These are phyloP conservation scores for Daldinia grandis DNA, from an alignment of 495 filamentous ascomycete genomes.

Conservation along the genomic window DNA sequence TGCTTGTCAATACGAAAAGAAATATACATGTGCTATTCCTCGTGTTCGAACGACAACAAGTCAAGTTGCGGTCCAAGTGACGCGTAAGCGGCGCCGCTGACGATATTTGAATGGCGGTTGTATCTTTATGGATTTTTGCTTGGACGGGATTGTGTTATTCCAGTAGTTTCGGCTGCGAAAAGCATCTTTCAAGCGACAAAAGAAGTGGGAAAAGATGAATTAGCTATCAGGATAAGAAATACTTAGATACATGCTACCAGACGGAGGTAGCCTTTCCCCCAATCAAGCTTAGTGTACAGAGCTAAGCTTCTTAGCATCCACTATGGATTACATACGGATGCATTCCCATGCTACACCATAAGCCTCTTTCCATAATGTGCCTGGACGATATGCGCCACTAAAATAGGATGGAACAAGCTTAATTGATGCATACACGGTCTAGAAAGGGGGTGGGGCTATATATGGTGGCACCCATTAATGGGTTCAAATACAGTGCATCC, in stretches of 20 bases:
- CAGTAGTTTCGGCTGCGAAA: constrained; percentile 1
- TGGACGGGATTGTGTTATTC: constrained; percentile 17
- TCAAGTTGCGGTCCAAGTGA: constrained; percentile 10
- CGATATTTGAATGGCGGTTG: constrained; percentile 10
- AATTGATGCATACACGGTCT: constrained; percentile 23
- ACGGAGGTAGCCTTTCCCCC: constrained; percentile 7
- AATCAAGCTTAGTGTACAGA: constrained; percentile 20
- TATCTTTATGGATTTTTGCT: constrained; percentile 6
- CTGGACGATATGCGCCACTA: constrained; percentile 13
- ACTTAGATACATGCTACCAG: background rate
- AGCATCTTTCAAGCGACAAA: background rate
- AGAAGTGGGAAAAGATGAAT: background rate
- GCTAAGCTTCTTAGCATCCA: constrained; percentile 31
- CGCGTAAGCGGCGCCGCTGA: constrained; percentile 32
- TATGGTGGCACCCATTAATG: background rate
- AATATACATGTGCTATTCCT: constrained; percentile 19
- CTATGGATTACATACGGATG: too few relatives aligned
- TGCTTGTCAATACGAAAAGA: constrained; percentile 30
- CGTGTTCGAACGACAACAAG: constrained; percentile 26
- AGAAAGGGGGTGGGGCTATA: constrained; percentile 16
- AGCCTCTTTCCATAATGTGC: constrained; percentile 6
- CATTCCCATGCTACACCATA: constrained; percentile 2
- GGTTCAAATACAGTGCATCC: constrained; percentile 24
- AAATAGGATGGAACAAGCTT: constrained; percentile 15
- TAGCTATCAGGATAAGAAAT: constrained; percentile 6